Evolutionary conservation across 345 rosid species (phyloP).

Genomic region (Arabidopsis thaliana): DNA sequence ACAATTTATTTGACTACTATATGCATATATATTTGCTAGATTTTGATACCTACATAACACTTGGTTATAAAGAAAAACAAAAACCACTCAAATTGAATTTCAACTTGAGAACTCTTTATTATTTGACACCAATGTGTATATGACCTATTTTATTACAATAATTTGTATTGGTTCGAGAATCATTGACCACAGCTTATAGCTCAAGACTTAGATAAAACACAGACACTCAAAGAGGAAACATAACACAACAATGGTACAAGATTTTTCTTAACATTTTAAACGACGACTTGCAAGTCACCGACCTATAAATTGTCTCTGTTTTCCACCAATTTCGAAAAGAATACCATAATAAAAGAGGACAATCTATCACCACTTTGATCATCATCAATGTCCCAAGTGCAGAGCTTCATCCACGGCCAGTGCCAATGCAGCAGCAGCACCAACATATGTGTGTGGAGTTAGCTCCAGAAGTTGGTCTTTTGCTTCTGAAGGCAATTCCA

Average conservation of each 20-base stretch:
- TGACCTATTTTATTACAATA: not conserved
- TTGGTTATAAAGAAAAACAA: not conserved
- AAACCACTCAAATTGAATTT: not conserved
- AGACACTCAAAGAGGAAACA: not conserved
- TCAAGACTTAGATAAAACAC: not conserved
- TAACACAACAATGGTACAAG: not conserved
- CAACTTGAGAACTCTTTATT: slow-evolving; percentile 13
- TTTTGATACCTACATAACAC: not conserved
- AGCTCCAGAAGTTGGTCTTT: slow-evolving; percentile 65
- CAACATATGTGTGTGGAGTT: slow-evolving; percentile 79
- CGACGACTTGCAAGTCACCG: not conserved
- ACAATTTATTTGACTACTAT: not conserved
- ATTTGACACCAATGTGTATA: not conserved
- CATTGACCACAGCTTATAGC: not conserved
- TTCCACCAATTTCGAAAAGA: slow-evolving; percentile 2
- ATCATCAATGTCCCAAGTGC: slow-evolving; percentile 19
- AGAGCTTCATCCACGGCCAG: slow-evolving; percentile 53
- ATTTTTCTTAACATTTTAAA: not conserved
- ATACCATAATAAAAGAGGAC: slow-evolving; percentile 8
- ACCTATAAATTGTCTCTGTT: not conserved
- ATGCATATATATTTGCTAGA: not conserved
- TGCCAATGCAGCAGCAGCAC: slow-evolving; percentile 78
- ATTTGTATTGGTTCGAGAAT: not conserved
- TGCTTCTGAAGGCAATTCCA: slow-evolving; percentile 77
- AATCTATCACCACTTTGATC: slow-evolving; percentile 3